phyloP scores from a whole-genome alignment of 2,329 filamentous ascomycete genomes.

The Penicillium sp. region DNA sequence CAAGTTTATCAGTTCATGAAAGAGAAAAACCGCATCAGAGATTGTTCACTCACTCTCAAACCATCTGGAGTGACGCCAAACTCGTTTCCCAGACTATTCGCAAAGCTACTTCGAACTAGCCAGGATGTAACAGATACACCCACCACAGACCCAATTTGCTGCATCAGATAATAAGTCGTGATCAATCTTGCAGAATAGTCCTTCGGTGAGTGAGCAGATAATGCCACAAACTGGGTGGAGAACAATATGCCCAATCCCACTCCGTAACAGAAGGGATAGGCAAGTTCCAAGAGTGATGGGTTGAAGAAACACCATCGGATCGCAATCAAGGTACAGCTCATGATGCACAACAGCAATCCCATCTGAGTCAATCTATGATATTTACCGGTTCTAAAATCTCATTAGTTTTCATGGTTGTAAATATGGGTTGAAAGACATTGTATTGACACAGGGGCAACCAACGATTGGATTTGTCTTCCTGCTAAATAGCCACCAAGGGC shows the following conservation, averaged over 20 bases:
- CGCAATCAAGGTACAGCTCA: background rate
- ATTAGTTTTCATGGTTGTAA: background rate
- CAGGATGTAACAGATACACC: background rate
- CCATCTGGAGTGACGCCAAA: background rate
- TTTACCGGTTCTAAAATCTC: background rate
- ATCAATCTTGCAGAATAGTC: background rate
- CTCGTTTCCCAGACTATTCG: background rate
- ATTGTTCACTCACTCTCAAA: background rate
- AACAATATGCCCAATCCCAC: background rate
- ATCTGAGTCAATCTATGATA: background rate
- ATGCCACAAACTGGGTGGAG: conserved; percentile 2
- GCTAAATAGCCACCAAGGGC: background rate
- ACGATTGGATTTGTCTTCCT: background rate
- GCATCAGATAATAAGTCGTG: conserved; percentile 4
- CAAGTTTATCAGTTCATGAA: background rate
- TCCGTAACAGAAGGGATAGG: background rate
- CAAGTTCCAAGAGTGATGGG: background rate
- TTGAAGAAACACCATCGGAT: background rate
- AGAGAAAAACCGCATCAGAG: background rate
- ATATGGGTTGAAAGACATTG: background rate
- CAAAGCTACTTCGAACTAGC: background rate
- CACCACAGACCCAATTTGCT: conserved; percentile 2
- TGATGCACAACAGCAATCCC: background rate
- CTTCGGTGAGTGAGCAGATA: background rate
- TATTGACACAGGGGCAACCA: background rate